Evolutionary conservation across 1,284 basidiomycete species (phyloP).

Genomic region (Tausonia pullulans): DNA sequence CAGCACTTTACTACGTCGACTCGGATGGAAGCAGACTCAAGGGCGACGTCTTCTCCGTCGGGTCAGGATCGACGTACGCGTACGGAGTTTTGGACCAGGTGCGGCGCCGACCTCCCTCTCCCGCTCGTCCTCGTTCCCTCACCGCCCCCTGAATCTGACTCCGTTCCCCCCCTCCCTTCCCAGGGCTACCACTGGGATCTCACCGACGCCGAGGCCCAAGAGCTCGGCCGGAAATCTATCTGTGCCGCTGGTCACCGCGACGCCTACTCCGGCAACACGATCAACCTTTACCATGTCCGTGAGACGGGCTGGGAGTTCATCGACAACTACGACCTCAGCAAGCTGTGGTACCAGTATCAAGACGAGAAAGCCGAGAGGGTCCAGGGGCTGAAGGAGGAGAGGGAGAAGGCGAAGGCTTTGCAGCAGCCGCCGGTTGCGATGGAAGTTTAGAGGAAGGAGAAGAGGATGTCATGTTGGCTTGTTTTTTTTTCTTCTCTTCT

Average conservation of each 20-base stretch:
- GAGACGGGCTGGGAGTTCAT: conserved; percentile 90
- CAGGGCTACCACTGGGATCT: conserved; percentile 85
- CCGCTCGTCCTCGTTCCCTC: neutral
- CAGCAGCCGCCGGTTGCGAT: conserved; percentile 23
- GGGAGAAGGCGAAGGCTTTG: neutral
- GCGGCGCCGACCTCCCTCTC: conserved; percentile 9
- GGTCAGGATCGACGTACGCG: conserved; percentile 94
- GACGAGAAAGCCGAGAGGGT: conserved; percentile 27
- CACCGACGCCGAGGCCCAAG: conserved; percentile 85
- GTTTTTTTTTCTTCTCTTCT: neutral
- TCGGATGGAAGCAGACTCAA: conserved; percentile 92
- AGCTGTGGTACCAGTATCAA: conserved; percentile 37
- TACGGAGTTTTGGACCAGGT: conserved; percentile 94
- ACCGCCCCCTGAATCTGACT: neutral
- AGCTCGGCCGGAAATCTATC: conserved; percentile 87
- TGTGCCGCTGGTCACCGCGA: conserved; percentile 96
- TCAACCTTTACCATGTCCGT: conserved; percentile 89
- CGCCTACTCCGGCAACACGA: conserved; percentile 93
- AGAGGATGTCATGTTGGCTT: neutral
- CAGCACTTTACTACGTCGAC: conserved; percentile 97
- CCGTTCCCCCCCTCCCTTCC: conserved; percentile 3
- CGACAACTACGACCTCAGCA: conserved; percentile 37
- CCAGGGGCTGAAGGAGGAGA: conserved; percentile 16
- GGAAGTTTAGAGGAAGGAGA: conserved; percentile 23
- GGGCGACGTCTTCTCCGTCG: conserved; percentile 95